Evolutionary conservation across 441 rosid species (phyloP), one percentile per base, ranked within the genome.

Genomic region (Corymbia citriodora): DNA sequence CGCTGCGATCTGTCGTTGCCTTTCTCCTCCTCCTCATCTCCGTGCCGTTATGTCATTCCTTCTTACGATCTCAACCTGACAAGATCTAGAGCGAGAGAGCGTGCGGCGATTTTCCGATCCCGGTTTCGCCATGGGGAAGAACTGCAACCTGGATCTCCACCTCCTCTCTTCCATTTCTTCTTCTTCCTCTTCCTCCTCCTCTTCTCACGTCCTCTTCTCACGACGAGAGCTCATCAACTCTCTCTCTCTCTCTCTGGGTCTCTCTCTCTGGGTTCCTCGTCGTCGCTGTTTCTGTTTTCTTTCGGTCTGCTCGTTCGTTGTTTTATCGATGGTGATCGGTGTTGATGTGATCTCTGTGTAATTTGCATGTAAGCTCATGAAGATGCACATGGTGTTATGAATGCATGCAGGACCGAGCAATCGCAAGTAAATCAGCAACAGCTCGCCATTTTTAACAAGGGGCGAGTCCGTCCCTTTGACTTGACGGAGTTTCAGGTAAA

Each of bases 401-500:
- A 25, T 89, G 90, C 49, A 17, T 81, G 86, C 88, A 88, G 89
- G 89, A 70, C 61, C 36, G 70, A 79, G 45, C 90, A 59, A 9
- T 55, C 52, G 55, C 7, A 21, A 1, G 40, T 63, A 15, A 16
- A 65, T 87, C 89, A 54, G 55, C 91, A 53, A 36, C 68, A 68
- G 53, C 33, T 53, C 12, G 59, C 89, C 55, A 27, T 90, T 12
- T 21, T 87, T 54, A 40, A 90, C 52, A 48, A 57, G 40, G 89
- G 91, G 19, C 85, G 74, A 74, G 87, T 63, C 79, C 72, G 57
- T 79, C 57, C 89, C 49, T 90, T 87, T 9, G 91, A 90, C 82
- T 17, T 90, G 1, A 87, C 65, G 1, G 91, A 90, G 45, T 83
- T 90, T 45, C 91, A 90, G 91, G 91, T 90, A 70, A 70, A 61